Evolutionary conservation across 495 filamentous ascomycete species (phyloP), one percentile per base, ranked within the genome.

Genomic region (Aspergillus incahuasiensis): DNA sequence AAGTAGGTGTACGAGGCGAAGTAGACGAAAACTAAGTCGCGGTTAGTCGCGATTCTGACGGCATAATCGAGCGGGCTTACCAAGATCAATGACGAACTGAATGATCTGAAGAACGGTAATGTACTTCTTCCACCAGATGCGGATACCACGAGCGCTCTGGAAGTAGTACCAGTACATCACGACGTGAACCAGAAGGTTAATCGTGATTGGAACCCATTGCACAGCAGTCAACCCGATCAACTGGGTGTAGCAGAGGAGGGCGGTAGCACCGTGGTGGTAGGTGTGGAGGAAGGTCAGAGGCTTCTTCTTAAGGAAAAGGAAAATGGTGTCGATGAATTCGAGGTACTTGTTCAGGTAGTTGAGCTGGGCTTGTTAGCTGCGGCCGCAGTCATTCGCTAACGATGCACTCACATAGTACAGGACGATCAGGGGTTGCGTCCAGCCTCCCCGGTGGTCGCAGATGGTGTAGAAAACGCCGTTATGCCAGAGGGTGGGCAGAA

Each of bases 1-100:
- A 95, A 94, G 79, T 95, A 96, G 54, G 88, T 96, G 75, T 90
- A 97, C 30, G 92, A 94, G 52, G 94, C 94, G 60, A 90, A 95
- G 79, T 96, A 97, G 70, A 96, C 88, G 74, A 95, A 95, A 62
- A 83, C 87, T 90, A 57, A 34, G 12, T 16, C 15, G 46, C 21
- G 28, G 67, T 57, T 8, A 48, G 28, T n/a, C 19, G n/a, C 1
- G 13, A 1, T 7, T 22, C 48, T 5, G 16, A 48, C 12, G 3
- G 18, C 16, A 21, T 5, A 8, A 43, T 20, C 13, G 24, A 1
- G 46, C 3, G n/a, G 21, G 63, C 76, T 63, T 67, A 80, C 77
- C 79, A 21, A 83, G 74, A 61, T 82, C 80, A 63, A 83, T 78
- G 59, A 83, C 70, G 65, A 83, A 83, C 63, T 83, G 80, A 35